Percentiles rank a stretch among this genome's conserved stretches.
Evolutionary conservation across 768 basidiomycete species (phyloP).

Genomic region (Lentinula sp.): DNA sequence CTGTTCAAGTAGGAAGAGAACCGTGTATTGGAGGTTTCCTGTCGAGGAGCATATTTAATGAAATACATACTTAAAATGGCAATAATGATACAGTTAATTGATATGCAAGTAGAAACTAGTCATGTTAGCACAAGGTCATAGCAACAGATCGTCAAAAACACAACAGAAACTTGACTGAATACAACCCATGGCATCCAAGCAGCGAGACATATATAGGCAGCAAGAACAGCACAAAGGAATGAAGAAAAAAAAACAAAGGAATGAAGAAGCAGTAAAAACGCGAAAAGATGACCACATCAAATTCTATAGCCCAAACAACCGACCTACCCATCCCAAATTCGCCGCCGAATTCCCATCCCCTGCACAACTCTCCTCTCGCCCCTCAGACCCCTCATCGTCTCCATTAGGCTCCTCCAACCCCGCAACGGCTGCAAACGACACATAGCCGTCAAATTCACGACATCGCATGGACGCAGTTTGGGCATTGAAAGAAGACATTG

Average conservation of each 20-base stretch:
- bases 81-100: too few relatives aligned
- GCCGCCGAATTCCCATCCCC: background rate
- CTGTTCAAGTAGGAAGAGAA: too few relatives aligned
- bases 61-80: too few relatives aligned
- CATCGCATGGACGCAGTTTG: slow-evolving; percentile 1
- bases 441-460: slow-evolving; percentile 2
- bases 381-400: background rate
- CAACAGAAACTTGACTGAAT: too few relatives aligned
- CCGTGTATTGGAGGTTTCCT: too few relatives aligned
- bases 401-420: background rate
- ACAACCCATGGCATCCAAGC: too few relatives aligned
- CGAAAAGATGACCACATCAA: background rate
- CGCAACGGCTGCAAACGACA: slow-evolving; percentile 4
- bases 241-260: background rate
- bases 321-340: background rate
- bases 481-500: background rate
- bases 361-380: background rate
- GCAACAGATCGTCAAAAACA: too few relatives aligned
- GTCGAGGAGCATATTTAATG: too few relatives aligned
- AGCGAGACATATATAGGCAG: too few relatives aligned
- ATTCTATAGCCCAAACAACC: background rate
- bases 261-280: background rate
- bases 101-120: too few relatives aligned
- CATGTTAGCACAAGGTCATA: too few relatives aligned
- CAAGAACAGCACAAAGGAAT: too few relatives aligned